Evolutionary conservation across 1,284 basidiomycete genomes (phyloP).

Genomic region (Marasmius sp.): DNA sequence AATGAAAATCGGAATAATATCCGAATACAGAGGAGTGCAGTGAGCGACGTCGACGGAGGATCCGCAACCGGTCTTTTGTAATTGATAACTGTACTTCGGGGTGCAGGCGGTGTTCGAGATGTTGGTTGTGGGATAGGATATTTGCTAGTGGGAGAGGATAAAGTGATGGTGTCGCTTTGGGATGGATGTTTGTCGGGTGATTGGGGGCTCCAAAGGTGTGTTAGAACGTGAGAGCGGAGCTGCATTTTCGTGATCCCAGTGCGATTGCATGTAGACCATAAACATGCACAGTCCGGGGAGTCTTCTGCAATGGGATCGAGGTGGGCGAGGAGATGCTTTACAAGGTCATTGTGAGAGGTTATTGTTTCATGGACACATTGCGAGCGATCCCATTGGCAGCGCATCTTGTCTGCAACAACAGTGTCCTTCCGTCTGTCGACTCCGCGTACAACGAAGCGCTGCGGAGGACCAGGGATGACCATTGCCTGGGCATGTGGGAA

Average conservation of each 20-base stretch:
- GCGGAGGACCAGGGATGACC: slow-evolving; percentile 69
- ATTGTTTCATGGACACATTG: slow-evolving; percentile 52
- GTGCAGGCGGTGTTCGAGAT: slow-evolving; percentile 59
- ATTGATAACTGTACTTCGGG: slow-evolving; percentile 54
- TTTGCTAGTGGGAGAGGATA: slow-evolving; percentile 49
- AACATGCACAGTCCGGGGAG: slow-evolving; percentile 47
- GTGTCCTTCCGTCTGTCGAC: slow-evolving; percentile 66
- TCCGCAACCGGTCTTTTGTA: slow-evolving; percentile 58
- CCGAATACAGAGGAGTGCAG: slow-evolving; percentile 72
- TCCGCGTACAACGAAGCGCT: slow-evolving; percentile 79
- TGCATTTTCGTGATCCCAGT: slow-evolving; percentile 43
- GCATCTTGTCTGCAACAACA: slow-evolving; percentile 54
- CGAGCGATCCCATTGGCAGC: slow-evolving; percentile 67
- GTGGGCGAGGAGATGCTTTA: slow-evolving; percentile 66
- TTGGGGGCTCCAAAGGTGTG: slow-evolving; percentile 65
- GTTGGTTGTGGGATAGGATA: slow-evolving; percentile 65
- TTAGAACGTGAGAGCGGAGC: slow-evolving; percentile 67
- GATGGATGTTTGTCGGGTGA: slow-evolving; percentile 55
- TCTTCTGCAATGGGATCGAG: slow-evolving; percentile 38
- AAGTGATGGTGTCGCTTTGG: slow-evolving; percentile 67
- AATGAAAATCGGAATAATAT: slow-evolving; percentile 76
- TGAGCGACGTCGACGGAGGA: slow-evolving; percentile 70
- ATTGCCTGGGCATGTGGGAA: slow-evolving; percentile 82
- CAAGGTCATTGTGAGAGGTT: slow-evolving; percentile 56
- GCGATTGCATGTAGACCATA: slow-evolving; percentile 66